Base-by-base conservation (phyloP, 1,284 basidiomycete genomes). In the Cryptococcus maquisensis region DNA sequence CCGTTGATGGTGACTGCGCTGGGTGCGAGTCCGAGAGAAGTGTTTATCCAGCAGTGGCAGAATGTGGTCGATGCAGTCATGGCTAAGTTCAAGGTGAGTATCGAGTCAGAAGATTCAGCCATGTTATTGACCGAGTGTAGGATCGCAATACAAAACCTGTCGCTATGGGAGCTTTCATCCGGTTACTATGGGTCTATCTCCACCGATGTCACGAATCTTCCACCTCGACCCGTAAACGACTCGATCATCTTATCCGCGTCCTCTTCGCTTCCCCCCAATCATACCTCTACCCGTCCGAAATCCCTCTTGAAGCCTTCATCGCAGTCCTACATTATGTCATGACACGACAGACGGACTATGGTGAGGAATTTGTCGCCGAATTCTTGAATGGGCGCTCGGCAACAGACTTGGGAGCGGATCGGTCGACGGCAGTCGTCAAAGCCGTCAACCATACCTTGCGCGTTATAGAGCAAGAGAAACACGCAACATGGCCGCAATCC, bases 101-200 rank as follows among this genome's bases (percentile, higher is more conserved):
- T 24, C 18, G 24, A 7, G n/a, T 53, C 23, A 51, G 44, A 15
- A 18, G 32, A 43, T 20, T 54, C 44, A n/a, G 37, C 15, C 38
- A 44, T 48, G 41, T 39, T 49, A 42, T 42, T 40, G n/a, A 52
- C 43, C 12, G 46, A 56, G 18, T 61, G 45, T 60, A 94, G 87
- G 93, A 97, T 66, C 88, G 87, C 60, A 79, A 83, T 0, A 80
- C 82, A 49, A 83, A 90, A n/a, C 76, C 84, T 1, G 80, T 84
- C 4, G 82, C 90, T 12, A 81, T 96, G 76, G 92, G 94, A 62
- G 87, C 89, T 3, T 84, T 90, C 53, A 75, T 92, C 55, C 86
- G 92, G 4, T 74, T 97, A 32, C 77, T 95, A 24, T 97, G 94
- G 94, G 90, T 92, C 0, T 98, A 97, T 73, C 80, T 97, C 21